Evolutionary conservation across 192 early-diverging fungal genomes (phyloP).

Genomic region (Neocallimastix lanati): DNA sequence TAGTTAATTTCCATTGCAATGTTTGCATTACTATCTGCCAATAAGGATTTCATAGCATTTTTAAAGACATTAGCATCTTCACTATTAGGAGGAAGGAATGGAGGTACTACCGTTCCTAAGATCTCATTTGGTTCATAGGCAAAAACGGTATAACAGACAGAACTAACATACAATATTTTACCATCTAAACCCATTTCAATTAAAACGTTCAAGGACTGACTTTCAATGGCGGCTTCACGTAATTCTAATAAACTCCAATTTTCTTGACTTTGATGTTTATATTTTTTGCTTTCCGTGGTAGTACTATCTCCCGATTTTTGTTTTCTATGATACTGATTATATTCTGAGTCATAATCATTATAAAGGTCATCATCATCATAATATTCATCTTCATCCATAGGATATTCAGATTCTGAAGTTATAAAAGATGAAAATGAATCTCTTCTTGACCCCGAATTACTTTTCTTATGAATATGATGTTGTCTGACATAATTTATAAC

Average conservation of each 20-base stretch:
- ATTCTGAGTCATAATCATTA: constrained; percentile 1
- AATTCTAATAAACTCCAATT: constrained; percentile 18
- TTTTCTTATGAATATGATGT: background rate
- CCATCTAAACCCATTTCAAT: constrained; percentile 55
- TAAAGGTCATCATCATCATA: constrained; percentile 2
- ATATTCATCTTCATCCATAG: background rate
- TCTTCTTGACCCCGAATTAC: constrained; percentile 2
- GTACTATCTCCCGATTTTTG: background rate
- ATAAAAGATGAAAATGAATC: constrained; percentile 8
- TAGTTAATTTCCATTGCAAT: constrained; percentile 50
- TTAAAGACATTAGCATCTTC: constrained; percentile 39
- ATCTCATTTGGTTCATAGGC: constrained; percentile 34
- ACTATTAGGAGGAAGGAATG: constrained; percentile 27
- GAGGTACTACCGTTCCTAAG: constrained; percentile 19
- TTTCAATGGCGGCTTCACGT: constrained; percentile 35
- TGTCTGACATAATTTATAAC: constrained; percentile 4
- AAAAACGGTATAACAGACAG: constrained; percentile 44
- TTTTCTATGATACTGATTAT: constrained; percentile 1
- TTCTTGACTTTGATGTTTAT: constrained; percentile 6
- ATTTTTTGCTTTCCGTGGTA: constrained; percentile 3
- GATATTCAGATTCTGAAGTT: constrained; percentile 4
- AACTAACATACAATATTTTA: constrained; percentile 40
- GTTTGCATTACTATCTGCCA: constrained; percentile 22
- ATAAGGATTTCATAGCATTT: constrained; percentile 28
- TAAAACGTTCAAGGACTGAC: constrained; percentile 51